phyloP scores from a whole-genome alignment of 1,284 basidiomycete genomes.

The Macrocystidia cucumis region DNA sequence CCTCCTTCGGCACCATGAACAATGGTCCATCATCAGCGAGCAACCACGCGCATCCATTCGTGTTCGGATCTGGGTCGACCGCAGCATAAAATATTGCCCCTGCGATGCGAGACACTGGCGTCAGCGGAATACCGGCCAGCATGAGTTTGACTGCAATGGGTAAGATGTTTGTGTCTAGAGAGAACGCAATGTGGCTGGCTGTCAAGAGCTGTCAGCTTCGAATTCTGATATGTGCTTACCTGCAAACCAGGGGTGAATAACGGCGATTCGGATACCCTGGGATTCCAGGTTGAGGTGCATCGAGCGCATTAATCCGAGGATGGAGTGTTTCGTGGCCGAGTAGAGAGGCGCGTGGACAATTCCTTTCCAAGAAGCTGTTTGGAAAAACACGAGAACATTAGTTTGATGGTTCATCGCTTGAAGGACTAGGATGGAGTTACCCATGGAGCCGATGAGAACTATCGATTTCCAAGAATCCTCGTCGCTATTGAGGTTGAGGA shows the following conservation, averaged over 20 bases:
- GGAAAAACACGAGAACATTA: slow-evolving; percentile 4
- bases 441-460: slow-evolving; percentile 49
- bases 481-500: slow-evolving; percentile 28
- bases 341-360: slow-evolving; percentile 40
- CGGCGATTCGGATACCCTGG: slow-evolving; percentile 36
- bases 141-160: slow-evolving; percentile 28
- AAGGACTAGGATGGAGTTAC: slow-evolving; percentile 17
- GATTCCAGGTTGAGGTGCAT: slow-evolving; percentile 26
- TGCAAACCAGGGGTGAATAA: slow-evolving; percentile 48
- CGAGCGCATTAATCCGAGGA: slow-evolving; percentile 48
- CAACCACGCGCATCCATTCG: slow-evolving; percentile 39
- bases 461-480: slow-evolving; percentile 36
- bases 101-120: slow-evolving; percentile 41
- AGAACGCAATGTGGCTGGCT: slow-evolving; percentile 3
- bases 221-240: slow-evolving; percentile 21
- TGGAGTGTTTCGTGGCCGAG: slow-evolving; percentile 41
- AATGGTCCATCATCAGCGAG: slow-evolving; percentile 43
- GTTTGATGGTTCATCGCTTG: not conserved
- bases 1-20: slow-evolving; percentile 35
- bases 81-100: slow-evolving; percentile 44
- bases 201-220: slow-evolving; percentile 4
- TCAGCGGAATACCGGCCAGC: slow-evolving; percentile 43
- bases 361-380: slow-evolving; percentile 40
- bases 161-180: slow-evolving; percentile 40
- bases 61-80: slow-evolving; percentile 35